These are phyloP conservation scores for Candida palmyrensis DNA, from an alignment of 805 yeast genomes.

Conservation along the genomic window DNA sequence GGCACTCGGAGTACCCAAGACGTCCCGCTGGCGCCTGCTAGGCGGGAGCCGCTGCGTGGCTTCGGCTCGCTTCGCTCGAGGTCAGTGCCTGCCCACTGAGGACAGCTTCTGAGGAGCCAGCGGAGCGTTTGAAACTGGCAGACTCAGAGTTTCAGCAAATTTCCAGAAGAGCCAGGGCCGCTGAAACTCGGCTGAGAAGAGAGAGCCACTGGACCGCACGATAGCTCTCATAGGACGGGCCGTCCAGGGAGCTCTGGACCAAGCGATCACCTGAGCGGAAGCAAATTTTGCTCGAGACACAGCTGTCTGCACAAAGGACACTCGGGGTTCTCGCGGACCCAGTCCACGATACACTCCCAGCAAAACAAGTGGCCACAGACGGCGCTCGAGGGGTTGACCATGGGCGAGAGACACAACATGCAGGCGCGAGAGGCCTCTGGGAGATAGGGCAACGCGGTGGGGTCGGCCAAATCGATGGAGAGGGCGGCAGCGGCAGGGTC, in stretches of 20 bases:
- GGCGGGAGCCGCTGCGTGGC: no score
- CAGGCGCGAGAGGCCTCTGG: constrained; percentile 70
- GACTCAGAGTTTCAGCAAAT: no score
- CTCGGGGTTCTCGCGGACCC: constrained; percentile 84
- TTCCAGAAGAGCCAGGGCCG: no score
- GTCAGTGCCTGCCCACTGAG: no score
- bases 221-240: no score
- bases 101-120: no score
- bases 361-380: constrained; percentile 92
- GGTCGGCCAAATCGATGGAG: constrained; percentile 47
- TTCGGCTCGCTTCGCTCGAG: no score
- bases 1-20: no score
- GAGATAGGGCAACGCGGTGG: constrained; percentile 55
- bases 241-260: no score
- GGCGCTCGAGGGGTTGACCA: constrained; percentile 81
- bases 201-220: constrained; percentile 2
- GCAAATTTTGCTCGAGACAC: constrained; percentile 55
- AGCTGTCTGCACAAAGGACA: constrained; percentile 88
- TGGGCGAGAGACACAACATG: constrained; percentile 74
- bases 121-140: no score
- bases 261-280: constrained; percentile 52
- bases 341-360: constrained; percentile 84
- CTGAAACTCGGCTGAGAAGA: constrained; percentile 3
- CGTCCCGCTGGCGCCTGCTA: no score
- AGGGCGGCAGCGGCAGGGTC: not conserved